Base-by-base conservation (phyloP, 768 basidiomycete species). In the Naganishia randhawae region DNA sequence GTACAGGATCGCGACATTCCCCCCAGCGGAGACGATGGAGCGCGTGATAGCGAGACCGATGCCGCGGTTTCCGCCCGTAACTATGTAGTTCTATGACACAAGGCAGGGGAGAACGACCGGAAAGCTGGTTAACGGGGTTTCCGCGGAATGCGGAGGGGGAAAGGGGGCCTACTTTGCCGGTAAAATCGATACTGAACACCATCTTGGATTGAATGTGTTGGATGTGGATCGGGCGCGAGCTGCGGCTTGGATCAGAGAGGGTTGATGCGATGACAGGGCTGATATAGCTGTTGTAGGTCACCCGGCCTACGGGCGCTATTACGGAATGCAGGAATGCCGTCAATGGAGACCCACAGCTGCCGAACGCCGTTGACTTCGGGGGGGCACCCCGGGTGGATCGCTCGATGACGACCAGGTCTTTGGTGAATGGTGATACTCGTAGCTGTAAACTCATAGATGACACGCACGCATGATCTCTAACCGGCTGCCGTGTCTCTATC, bases 1-100 rank as follows among this genome's bases (percentile, higher is more conserved):
- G 79, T 87, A 87, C 55, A 88, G 85, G 11, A 88, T 84, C 31
- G 86, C 86, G 3, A 88, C 85, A 57, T 84, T 84, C 0, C 83
- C 84, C 31, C 85, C 85, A 0, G 86, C 84, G 50, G 81, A 73
- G 22, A 86, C 86, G 39, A 86, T 80, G 1, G 86, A 85, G 41
- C 81, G 77, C 29, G 84, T 83, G 64, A 83, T 84, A 1, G 84
- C 86, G 33, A 77, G 81, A 1, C 88, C 87, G 53, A 88, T 87
- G 11, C 87, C 87, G 50, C 74, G 71, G 70, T 74, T 86, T 1
- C 86, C 86, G 22, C 51, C 61, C 9, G 63, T 67, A 52, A 69
- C 68, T 37, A 69, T 53, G 51, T 64, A 64, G 63, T 54, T 69
- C 68, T 69, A 41, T n/a, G 9, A 25, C 7, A 13, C 32, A 17